Evolutionary conservation across 371 early-diverging fungal species (phyloP), one percentile per base, ranked within the genome.

Genomic region (Conidiobolus incongruus): DNA sequence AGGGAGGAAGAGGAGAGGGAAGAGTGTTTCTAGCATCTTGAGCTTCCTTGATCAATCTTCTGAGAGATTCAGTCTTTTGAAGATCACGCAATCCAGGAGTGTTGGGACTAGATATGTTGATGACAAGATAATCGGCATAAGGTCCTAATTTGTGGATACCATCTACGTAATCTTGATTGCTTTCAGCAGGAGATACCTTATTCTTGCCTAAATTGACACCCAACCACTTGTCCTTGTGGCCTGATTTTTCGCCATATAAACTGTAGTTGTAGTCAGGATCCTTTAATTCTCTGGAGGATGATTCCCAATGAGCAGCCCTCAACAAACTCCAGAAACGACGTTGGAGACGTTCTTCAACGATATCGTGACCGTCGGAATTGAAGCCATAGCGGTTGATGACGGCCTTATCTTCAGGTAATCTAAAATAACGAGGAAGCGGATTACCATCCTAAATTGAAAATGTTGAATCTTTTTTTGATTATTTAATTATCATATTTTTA

Each of bases 341-440:
- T 22, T 60, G 59, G 16, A 87, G 63, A 16, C 81, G 66, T 4
- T 60, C 47, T 16, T 49, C 56, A 19, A 72, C 75, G 8, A 42
- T 56, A 13, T 51, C 55, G 48, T 70, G 70, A 15, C 88, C 88
- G 17, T 72, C 75, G 37, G 77, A 79, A 59, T 84, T 84, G 65
- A 87, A 72, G 4, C 88, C 88, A 58, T 83, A 83, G 23, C 88
- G 73, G 59, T 87, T 87, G 47, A 87, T 80, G 36, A 77, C 70
- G 15, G 82, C 78, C 20, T 57, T 53, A 52, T 74, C 80, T 24
- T 64, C 60, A 2, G 62, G 53, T 7, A 84, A 56, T 10, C 85
- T 66, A 64, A 87, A 87, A 57, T 84, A 61, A 33, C 86, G 63
- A 44, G 83, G 81, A 49, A 58, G 52, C 19, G 83, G 71, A 62